Evolutionary conservation across 352 stramenopile species (phyloP), one percentile per base, ranked within the genome.

Genomic region (Phytophthora lateralis): DNA sequence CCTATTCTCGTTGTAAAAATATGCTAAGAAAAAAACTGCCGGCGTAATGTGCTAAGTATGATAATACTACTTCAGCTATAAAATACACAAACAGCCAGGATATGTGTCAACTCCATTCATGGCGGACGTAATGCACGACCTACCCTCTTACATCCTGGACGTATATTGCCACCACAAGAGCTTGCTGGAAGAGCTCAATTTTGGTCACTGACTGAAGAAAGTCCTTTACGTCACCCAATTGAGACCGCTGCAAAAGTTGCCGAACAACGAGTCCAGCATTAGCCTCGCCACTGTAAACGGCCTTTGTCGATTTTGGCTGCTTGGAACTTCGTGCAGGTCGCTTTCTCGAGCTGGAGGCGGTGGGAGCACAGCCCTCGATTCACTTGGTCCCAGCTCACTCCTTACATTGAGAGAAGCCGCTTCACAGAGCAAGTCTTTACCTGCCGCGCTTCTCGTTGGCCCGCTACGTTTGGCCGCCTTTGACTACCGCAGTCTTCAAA

Each of bases 221-320:
- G 26, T 74, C 68, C 11, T 39, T 58, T 4, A 73, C 41, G 15
- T 88, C 68, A 9, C 68, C 68, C 54, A 75, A 80, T 39, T 81
- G 56, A 5, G 68, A 72, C 4, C 70, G 54, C 26, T 88, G 78
- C 26, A 88, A 54, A 46, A 90, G 54, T 60, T 90, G 72, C 7
- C 75, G 72, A 15, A 88, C 62, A 6, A 83, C 42, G 17, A 90
- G 65, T 44, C 54, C 54, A 12, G 71, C 51, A 37, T 78, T 81
- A n/a, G 45, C 29, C 21, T 68, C 54, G 12, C 55, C 18, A 17
- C 6, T 50, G 39, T 45, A 49, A 21, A 17, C 20, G 21, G 34
- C 12, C 8, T 50, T 60, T 8, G 27, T 17, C 24, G 41, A n/a
- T n/a, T 51, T 30, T 6, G 35, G 9, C 42, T 47, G 58, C 32